Percentiles rank a stretch among this genome's conserved stretches.
Evolutionary conservation across 768 basidiomycete genomes (phyloP).

Genomic region (Omphalotus guepiniiformis): DNA sequence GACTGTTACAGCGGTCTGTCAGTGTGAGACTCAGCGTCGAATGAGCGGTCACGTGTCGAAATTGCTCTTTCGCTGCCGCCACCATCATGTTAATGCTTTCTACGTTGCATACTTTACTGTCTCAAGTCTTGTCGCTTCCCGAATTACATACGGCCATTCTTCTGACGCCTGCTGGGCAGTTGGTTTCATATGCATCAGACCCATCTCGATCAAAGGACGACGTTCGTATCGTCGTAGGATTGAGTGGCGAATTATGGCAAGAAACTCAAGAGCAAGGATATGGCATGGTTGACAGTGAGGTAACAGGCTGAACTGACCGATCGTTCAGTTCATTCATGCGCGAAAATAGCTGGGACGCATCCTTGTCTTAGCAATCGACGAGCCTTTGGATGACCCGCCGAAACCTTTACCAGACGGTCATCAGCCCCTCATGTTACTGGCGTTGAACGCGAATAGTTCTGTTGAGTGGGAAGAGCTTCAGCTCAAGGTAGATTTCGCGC

Average conservation of each 20-base stretch:
- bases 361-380: constrained; percentile 61
- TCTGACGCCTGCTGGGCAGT: constrained; percentile 69
- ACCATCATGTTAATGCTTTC: constrained; percentile 65
- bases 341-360: constrained; percentile 60
- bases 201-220: constrained; percentile 64
- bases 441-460: constrained; percentile 54
- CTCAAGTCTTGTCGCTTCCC: constrained; percentile 56
- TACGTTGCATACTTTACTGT: constrained; percentile 59
- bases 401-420: constrained; percentile 26
- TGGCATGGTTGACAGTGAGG: constrained; percentile 79
- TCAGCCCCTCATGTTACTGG: constrained; percentile 65
- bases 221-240: constrained; percentile 65
- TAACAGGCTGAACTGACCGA: no score
- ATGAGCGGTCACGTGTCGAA: not conserved
- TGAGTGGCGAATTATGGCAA: constrained; percentile 74
- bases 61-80: constrained; percentile 6
- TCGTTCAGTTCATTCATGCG: constrained; percentile 5
- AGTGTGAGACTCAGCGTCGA: not conserved
- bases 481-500: constrained; percentile 43
- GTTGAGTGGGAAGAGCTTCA: constrained; percentile 68
- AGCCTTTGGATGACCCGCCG: constrained; percentile 20
- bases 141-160: constrained; percentile 67
- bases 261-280: constrained; percentile 62
- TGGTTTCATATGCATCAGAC: constrained; percentile 61
- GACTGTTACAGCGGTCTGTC: no score